Evolutionary conservation across 176 grass and related monocot genomes (phyloP), one percentile per base, ranked within the genome.

Genomic region (Cocos nucifera): DNA sequence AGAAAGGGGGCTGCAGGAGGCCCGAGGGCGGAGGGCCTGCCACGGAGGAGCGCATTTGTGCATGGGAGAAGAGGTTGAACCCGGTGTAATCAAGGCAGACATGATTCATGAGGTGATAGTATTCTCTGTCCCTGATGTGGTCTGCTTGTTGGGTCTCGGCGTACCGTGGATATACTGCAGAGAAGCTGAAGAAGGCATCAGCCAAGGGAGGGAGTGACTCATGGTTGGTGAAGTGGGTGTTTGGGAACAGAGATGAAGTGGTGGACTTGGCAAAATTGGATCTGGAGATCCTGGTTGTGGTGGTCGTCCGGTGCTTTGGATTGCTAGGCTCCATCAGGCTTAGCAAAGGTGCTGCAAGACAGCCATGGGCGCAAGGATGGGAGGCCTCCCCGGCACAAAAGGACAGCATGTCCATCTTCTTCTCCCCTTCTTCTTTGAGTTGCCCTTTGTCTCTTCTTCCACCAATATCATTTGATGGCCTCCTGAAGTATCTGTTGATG

Each of bases 21-120:
- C 63, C 26, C 4, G 67, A 16, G 25, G 39, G 0, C 15, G 67
- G 22, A 53, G 70, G 19, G 2, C 69, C 7, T 6, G 90, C 53
- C 0, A 63, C 2, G 7, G 77, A 72, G 1, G 74, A 56, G 77
- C 64, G 77, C 90, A 95, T 84, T 86, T 95, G 90, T 22, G 82
- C 71, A 63, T 89, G 77, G 29, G 90, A 95, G 86, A 95, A 95
- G 59, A 95, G 79, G 83, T 82, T 86, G 74, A 95, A 72, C 59
- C 90, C 90, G 21, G 80, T 75, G 70, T 95, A 95, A 67, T 95
- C 90, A 0, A 95, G 78, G 77, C 90, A 95, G 10, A 86, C 90
- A 29, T 95, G 90, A 4, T 57, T 62, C 16, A 62, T 65, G n/a
- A 95, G 86, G 83, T 95, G 90, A 17, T 17, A 10, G 63, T 89